phyloP scores from a whole-genome alignment of 2,329 filamentous ascomycete genomes.

The Graphiopsis chlorocephala region DNA sequence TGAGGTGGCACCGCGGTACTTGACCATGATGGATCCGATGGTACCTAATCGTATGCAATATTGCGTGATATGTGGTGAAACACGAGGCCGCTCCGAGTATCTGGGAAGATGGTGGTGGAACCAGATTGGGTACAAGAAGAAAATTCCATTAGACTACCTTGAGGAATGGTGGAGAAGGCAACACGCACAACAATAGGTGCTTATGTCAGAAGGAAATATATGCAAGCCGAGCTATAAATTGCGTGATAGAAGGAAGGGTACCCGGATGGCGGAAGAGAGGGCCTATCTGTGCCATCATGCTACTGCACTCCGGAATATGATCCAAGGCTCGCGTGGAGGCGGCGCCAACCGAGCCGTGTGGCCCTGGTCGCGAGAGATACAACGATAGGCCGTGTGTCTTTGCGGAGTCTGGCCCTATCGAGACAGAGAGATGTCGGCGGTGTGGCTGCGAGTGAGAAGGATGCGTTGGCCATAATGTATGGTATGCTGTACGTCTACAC shows the following conservation, averaged over 20 bases:
- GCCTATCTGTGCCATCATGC: no score
- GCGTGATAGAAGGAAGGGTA: background rate
- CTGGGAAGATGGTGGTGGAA: background rate
- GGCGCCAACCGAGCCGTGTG: background rate
- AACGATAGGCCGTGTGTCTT: background rate
- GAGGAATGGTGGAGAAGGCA: background rate
- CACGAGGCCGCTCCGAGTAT: background rate
- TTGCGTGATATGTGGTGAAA: background rate
- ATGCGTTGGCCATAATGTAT: background rate
- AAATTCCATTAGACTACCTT: background rate
- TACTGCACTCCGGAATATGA: background rate
- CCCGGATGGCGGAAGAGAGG: conserved; percentile 1
- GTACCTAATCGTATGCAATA: background rate
- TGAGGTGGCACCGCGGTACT: background rate
- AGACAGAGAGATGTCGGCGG: background rate
- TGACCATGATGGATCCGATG: background rate
- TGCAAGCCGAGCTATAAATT: background rate
- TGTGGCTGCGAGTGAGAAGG: background rate
- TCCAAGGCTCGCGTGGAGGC: conserved; percentile 8
- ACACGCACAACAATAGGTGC: background rate
- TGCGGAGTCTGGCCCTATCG: background rate
- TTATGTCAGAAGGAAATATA: background rate
- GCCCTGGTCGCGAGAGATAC: background rate
- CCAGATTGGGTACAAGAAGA: background rate
- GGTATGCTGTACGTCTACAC: background rate